A percentile compares a stretch with the other conserved stretches of the same genome.
Evolutionary conservation across 2,329 filamentous ascomycete genomes (phyloP).

Genomic region (Calonectria ilicicola): DNA sequence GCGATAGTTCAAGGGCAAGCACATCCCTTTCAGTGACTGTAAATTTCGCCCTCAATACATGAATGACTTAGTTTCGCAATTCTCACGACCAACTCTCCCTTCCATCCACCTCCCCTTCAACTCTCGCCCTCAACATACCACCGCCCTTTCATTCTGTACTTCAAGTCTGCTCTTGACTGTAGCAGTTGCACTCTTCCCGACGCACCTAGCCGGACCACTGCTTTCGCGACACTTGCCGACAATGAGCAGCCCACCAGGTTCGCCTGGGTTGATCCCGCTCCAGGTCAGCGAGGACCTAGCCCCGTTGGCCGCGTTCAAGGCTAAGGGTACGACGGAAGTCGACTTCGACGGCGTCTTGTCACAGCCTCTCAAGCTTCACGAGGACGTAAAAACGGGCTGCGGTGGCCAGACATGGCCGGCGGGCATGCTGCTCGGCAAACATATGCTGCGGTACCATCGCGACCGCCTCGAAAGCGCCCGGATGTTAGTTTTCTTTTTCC

Average conservation of each 20-base stretch:
- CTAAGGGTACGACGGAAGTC: constrained; percentile 62
- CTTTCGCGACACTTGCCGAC: constrained; percentile 14
- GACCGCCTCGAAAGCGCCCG: constrained; percentile 72
- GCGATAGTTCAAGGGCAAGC: not conserved
- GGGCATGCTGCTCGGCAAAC: constrained; percentile 87
- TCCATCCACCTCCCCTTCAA: not conserved
- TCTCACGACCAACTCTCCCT: constrained; percentile 1
- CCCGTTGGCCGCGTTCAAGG: constrained; percentile 71
- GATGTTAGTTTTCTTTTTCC: constrained; percentile 66
- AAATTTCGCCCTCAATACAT: constrained; percentile 6
- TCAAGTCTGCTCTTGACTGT: not conserved
- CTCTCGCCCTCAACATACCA: not conserved
- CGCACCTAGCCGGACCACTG: not conserved
- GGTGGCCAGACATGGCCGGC: constrained; percentile 96
- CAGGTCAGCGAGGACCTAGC: constrained; percentile 66
- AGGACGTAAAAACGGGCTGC: constrained; percentile 89
- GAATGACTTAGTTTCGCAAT: not conserved
- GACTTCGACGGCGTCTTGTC: constrained; percentile 81
- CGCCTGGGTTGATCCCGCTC: constrained; percentile 63
- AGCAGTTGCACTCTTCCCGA: not conserved
- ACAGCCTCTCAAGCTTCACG: constrained; percentile 79
- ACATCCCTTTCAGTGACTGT: constrained; percentile 2
- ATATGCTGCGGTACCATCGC: constrained; percentile 81
- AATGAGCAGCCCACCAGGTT: constrained; percentile 55
- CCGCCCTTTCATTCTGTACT: not conserved